Base-by-base conservation (phyloP, 208 protist genomes). In the Leptomonas seymouri region DNA sequence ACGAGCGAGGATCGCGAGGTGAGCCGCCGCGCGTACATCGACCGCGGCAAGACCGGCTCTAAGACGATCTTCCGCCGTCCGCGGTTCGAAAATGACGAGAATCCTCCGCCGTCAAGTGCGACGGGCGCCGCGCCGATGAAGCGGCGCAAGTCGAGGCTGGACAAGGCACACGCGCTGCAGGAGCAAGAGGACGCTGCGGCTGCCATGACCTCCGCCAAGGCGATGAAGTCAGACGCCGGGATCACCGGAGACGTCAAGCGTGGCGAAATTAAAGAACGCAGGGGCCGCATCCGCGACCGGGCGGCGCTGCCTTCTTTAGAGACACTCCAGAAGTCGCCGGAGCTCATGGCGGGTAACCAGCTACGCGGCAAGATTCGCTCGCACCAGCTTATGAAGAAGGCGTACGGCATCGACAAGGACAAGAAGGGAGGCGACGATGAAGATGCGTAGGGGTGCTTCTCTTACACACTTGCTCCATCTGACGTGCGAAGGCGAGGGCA, bases 11-110 rank as follows among this genome's bases (percentile, higher is more conserved):
- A 97, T 44, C 83, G 89, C n/a, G 89, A 87, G 62, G 74, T 94
- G 46, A 93, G 71, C 65, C 85, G 87, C 2, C 89, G 89, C 20
- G 80, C 81, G 28, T 97, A 97, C 78, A 94, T 97, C 74, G 89
- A 95, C 44, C 89, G 92, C 27, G 92, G 92, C 23, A 93, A 93
- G 62, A 89, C 82, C 0, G 92, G 92, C 23, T 87, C 89, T 31
- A 85, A 81, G 58, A 80, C 82, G 14, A 88, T 94, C 65, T 89
- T 90, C 81, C 82, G 89, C 44, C 91, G 80, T 23, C 81, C 87
- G 18, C 79, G 62, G 41, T 72, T 84, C 49, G 74, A 67, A 12
- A 74, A 77, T 30, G 85, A 74, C 21, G 48, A 58, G 31, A 51
- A 55, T n/a, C 28, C 73, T 28, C 41, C 56, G 31, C 56, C 36